phyloP scores from a whole-genome alignment of 1,284 basidiomycete species.

The Cryptococcus maquisensis region DNA sequence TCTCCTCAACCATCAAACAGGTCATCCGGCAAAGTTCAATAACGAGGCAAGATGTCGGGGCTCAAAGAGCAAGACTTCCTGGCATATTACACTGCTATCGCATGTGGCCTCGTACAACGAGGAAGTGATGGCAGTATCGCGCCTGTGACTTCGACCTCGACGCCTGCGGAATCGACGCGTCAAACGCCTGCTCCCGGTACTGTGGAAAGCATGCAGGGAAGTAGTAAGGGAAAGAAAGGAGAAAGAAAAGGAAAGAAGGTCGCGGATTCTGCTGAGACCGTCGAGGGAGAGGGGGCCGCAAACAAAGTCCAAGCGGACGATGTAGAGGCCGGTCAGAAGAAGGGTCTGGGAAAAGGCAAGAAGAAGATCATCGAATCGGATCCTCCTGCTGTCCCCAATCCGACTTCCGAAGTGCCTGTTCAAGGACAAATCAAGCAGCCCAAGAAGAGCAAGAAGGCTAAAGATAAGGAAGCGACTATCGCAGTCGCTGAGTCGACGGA shows the following conservation, averaged over 20 bases:
- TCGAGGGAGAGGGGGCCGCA: neutral
- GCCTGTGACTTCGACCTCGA: neutral
- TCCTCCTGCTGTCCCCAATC: neutral
- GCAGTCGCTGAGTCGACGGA: neutral
- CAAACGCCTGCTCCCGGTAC: neutral
- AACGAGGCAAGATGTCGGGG: neutral
- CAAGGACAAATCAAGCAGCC: neutral
- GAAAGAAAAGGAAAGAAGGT: neutral
- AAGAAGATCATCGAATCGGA: neutral
- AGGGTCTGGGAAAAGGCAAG: neutral
- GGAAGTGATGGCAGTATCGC: neutral
- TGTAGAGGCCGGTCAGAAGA: neutral
- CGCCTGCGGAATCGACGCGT: neutral
- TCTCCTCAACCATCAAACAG: neutral
- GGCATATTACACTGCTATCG: neutral
- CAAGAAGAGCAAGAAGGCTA: neutral
- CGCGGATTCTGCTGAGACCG: neutral
- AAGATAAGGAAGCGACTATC: neutral
- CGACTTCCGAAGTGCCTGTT: neutral
- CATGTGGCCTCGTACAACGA: neutral
- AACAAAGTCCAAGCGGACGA: neutral
- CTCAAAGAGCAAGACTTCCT: conserved; percentile 2
- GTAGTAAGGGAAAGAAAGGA: neutral
- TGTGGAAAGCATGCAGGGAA: neutral
- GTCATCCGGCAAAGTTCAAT: neutral